These are phyloP conservation scores for Phytophthora sp. DNA, from an alignment of 352 stramenopile species.

Conservation along the genomic window DNA sequence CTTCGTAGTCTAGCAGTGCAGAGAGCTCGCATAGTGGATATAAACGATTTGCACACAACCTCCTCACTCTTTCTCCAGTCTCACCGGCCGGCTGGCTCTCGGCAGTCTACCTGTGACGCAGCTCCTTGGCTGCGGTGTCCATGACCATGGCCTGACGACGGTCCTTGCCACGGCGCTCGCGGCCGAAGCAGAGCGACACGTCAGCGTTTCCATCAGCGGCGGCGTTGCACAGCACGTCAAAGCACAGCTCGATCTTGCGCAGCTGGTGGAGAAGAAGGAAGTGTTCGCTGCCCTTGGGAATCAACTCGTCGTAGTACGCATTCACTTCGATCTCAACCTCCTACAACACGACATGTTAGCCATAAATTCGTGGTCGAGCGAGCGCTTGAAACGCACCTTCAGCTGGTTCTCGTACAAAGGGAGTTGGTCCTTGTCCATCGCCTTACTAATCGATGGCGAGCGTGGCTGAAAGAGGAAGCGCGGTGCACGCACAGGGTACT, in stretches of 20 bases:
- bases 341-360: conserved; percentile 36
- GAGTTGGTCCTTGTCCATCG: conserved; percentile 41
- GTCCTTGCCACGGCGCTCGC: conserved; percentile 72
- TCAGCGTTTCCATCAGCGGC: conserved; percentile 33
- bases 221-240: conserved; percentile 58
- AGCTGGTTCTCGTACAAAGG: conserved; percentile 60
- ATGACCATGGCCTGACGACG: conserved; percentile 73
- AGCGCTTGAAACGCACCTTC: conserved; percentile 51
- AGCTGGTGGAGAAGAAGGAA: conserved; percentile 79
- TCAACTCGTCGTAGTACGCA: conserved; percentile 68
- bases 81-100: neutral
- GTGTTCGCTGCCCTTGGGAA: conserved; percentile 40
- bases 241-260: conserved; percentile 69
- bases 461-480: conserved; percentile 68
- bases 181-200: conserved; percentile 56
- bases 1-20: conserved; percentile 44
- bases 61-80: conserved; percentile 6
- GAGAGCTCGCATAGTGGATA: conserved; percentile 4
- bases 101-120: conserved; percentile 58
- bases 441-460: conserved; percentile 25
- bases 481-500: conserved; percentile 69
- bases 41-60: conserved; percentile 21
- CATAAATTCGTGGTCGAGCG: neutral
- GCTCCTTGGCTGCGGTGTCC: conserved; percentile 61
- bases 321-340: conserved; percentile 85